phyloP scores from a whole-genome alignment of 169 alveolate genomes.

The Sarcocystis neurona region DNA sequence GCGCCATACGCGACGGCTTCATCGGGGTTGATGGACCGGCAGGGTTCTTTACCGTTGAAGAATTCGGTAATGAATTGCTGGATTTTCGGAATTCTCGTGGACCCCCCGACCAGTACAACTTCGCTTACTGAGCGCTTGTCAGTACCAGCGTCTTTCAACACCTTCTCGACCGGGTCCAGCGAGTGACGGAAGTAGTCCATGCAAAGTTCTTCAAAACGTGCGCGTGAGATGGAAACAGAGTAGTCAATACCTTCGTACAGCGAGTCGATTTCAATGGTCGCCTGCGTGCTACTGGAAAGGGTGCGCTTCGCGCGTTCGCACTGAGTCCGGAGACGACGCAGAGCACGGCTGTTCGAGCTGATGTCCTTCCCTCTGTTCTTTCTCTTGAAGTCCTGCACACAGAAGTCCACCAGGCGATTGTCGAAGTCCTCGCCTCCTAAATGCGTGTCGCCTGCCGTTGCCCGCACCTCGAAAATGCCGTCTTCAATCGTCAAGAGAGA shows the following conservation, averaged over 20 bases:
- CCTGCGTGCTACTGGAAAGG: slow-evolving; percentile 95
- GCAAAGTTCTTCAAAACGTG: slow-evolving; percentile 97
- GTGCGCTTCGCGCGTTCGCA: slow-evolving; percentile 98
- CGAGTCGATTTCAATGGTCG: slow-evolving; percentile 95
- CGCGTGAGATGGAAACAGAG: slow-evolving; percentile 94
- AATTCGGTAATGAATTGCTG: slow-evolving; percentile 88
- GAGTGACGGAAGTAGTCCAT: slow-evolving; percentile 94
- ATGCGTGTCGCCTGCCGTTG: slow-evolving; percentile 99
- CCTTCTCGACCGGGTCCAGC: slow-evolving; percentile 95
- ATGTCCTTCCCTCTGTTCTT: slow-evolving; percentile 83
- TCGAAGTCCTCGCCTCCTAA: slow-evolving; percentile 99
- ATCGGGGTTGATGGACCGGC: slow-evolving; percentile 98
- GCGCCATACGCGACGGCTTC: slow-evolving; percentile 99
- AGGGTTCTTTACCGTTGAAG: slow-evolving; percentile 94
- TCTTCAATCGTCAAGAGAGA: slow-evolving; percentile 95
- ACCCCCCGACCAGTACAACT: slow-evolving; percentile 98
- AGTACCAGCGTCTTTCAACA: slow-evolving; percentile 88
- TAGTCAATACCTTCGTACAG: slow-evolving; percentile 92
- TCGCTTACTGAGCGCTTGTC: slow-evolving; percentile 82
- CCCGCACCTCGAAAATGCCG: slow-evolving; percentile 97
- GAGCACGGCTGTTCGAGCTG: slow-evolving; percentile 68
- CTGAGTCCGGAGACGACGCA: slow-evolving; percentile 92
- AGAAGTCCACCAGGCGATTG: slow-evolving; percentile 94
- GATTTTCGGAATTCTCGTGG: slow-evolving; percentile 99
- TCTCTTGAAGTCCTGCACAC: slow-evolving; percentile 94